Evolutionary conservation across 1,139 yeast genomes (phyloP), one percentile per base, ranked within the genome.

Genomic region (Yamadazyma friedrichii): DNA sequence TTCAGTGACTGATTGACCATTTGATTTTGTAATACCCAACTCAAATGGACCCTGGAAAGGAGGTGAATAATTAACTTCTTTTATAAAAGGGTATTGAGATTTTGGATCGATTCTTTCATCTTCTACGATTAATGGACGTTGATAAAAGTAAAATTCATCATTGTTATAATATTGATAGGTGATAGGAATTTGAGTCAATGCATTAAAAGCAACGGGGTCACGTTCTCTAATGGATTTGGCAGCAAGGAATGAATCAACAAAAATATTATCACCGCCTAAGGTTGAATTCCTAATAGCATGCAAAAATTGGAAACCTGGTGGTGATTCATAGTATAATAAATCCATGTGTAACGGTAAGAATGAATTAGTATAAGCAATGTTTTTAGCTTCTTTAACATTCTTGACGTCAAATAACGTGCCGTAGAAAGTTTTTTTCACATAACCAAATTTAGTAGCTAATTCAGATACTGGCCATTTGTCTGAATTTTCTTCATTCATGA

Each of bases 11-110:
- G 47, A 42, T 15, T 37, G 35, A 4, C 38, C 41, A 3, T 31
- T 50, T 36, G 64, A 61, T 36, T 59, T 61, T 26, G 70, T 64
- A 20, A 76, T 65, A 16, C 81, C 82, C 46, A 64, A 60, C 45
- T 84, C 89, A 46, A 81, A 78, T 0, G 94, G 94, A 0, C 88
- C 94, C 55, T 87, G 95, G 66, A 85, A 87, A 10, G 94, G 94
- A 1, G 95, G 95, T 1, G 94, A 80, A 56, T 86, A 87, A 54
- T 84, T 85, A 28, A 85, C 76, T 38, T 75, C 82, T 47, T 76
- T 75, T 43, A 84, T 76, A 31, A 59, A 57, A 8, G 67, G 67
- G 37, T 65, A 53, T 9, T 62, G 65, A 1, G 68, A 55, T 8
- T 49, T 48, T 0, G 57, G 52, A 31, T 62, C 63, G 47, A 63